A percentile compares a stretch with the other conserved stretches of the same genome.
These are phyloP conservation scores for Porodaedalea pini DNA, from an alignment of 1,284 basidiomycete species.

Conservation along the genomic window DNA sequence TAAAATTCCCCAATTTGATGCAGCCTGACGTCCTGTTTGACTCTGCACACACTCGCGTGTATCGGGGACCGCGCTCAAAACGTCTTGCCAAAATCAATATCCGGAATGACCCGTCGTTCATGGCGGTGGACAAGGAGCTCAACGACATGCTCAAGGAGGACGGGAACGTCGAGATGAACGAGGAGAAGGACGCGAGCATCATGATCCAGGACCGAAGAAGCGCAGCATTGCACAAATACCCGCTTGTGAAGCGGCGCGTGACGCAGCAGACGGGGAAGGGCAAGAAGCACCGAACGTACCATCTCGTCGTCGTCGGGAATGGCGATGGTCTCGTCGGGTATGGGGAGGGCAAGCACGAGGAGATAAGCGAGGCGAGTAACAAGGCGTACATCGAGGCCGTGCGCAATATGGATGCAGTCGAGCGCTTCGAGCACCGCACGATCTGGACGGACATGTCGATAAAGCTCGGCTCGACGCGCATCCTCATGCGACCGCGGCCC, in stretches of 20 bases:
- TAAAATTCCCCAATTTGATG: conserved; percentile 18
- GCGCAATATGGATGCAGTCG: conserved; percentile 85
- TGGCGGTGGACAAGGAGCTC: conserved; percentile 27
- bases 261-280: conserved; percentile 87
- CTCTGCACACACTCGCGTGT: conserved; percentile 7
- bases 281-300: conserved; percentile 65
- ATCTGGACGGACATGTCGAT: conserved; percentile 83
- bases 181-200: conserved; percentile 22
- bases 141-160: conserved; percentile 20
- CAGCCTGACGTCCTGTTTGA: conserved; percentile 19
- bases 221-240: conserved; percentile 49
- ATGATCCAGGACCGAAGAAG: conserved; percentile 23
- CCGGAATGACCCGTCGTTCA: conserved; percentile 51
- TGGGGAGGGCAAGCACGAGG: conserved; percentile 81
- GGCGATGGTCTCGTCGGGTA: conserved; percentile 87
- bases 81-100: conserved; percentile 39
- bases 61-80: conserved; percentile 1
- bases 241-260: conserved; percentile 58
- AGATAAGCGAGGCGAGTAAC: conserved; percentile 54
- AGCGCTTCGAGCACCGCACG: conserved; percentile 86
- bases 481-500: conserved; percentile 85
- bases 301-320: conserved; percentile 80
- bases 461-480: conserved; percentile 84
- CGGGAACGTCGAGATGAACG: conserved; percentile 17
- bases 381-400: conserved; percentile 75